Base-by-base conservation (phyloP, 305 asterid species). In the Rubia peregrina region DNA sequence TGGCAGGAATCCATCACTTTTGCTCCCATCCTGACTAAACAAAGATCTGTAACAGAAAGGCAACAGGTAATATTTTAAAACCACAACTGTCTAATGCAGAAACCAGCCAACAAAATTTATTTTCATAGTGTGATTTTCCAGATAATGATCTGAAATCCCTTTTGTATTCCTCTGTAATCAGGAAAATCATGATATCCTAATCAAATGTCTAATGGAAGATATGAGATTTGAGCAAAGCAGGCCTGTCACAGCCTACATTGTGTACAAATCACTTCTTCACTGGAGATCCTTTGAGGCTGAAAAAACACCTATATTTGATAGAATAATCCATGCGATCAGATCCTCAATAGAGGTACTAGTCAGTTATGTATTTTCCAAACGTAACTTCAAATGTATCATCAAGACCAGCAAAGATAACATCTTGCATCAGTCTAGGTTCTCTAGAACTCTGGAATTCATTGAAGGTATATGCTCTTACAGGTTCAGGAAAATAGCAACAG, bases 261-360 rank as follows among this genome's bases (percentile, higher is more conserved):
- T 90, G 30, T 90, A 85, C 85, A 87, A 88, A 83, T 77, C 88
- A 61, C 94, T 92, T 79, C 73, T 92, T 76, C 97, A 92, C 70
- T 92, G 98, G 97, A 90, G 98, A 84, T 86, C 95, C 68, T 90
- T 92, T 48, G 97, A 92, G 82, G 98, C 97, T 76, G 97, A 92
- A 48, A 92, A 88, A 82, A 90, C 96, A 41, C 82, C 71, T 64
- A 87, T 92, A 77, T 92, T 92, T 70, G 97, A 92, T 71, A 90
- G 88, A 85, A 88, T 92, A 73, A 85, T 90, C 79, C 97, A 92
- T 68, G 85, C 92, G 67, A 87, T 92, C 85, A 94, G 91, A 80
- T 79, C 87, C 72, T 87, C 98, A 51, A 86, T 92, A 76, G 96
- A 90, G 97, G 98, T 92, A 89, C 68, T 61, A 65, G 40, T 69